These are phyloP conservation scores for Xanthoceras sorbifolium DNA, from an alignment of 345 rosid species.

Conservation along the genomic window DNA sequence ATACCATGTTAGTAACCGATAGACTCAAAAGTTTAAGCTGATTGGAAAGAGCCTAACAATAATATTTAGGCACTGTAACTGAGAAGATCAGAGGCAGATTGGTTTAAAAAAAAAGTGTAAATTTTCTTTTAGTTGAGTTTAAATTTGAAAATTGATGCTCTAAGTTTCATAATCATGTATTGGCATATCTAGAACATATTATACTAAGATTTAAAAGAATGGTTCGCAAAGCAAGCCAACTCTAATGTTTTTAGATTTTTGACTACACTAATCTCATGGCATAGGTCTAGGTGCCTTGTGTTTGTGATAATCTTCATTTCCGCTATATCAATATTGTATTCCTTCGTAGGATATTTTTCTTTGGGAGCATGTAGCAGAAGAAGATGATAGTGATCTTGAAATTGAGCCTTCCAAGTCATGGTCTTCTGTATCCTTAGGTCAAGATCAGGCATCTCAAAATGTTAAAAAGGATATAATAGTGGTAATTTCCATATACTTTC, in stretches of 20 bases:
- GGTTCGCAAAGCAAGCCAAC: neutral
- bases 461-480: conserved; percentile 70
- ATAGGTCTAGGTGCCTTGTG: neutral
- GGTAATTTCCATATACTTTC: conserved; percentile 41
- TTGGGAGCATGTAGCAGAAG: conserved; percentile 36
- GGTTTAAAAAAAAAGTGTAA: neutral
- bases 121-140: neutral
- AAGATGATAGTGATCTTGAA: conserved; percentile 38
- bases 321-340: conserved; percentile 8
- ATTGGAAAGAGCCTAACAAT: too few relatives aligned
- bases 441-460: conserved; percentile 47
- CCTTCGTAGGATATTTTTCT: conserved; percentile 25
- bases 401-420: conserved; percentile 42
- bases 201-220: neutral
- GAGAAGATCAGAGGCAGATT: conserved; percentile 3
- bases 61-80: too few relatives aligned
- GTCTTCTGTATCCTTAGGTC: conserved; percentile 51
- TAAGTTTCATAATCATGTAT: neutral
- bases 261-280: neutral
- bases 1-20: too few relatives aligned
- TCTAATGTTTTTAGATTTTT: neutral
- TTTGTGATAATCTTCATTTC: neutral
- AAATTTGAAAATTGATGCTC: neutral
- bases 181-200: neutral
- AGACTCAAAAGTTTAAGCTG: too few relatives aligned